phyloP scores from a whole-genome alignment of 495 filamentous ascomycete genomes.

The Cercophora samala region DNA sequence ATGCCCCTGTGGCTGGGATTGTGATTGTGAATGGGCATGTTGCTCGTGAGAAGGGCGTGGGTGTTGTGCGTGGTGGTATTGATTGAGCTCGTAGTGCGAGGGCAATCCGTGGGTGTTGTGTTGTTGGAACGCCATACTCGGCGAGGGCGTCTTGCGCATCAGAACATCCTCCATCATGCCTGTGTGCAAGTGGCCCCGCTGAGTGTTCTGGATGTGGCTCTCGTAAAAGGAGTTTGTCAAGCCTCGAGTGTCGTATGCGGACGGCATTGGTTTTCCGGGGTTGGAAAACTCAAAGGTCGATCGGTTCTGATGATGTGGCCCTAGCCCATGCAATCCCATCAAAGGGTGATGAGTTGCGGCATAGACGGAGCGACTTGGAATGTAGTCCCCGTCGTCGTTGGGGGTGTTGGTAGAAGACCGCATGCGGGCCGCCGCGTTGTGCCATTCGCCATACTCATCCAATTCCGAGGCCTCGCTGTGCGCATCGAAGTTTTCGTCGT shows the following conservation, averaged over 20 bases:
- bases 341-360: constrained; percentile 26
- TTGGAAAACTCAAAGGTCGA: constrained; percentile 62
- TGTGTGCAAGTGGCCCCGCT: constrained; percentile 33
- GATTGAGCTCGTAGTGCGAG: constrained; percentile 22
- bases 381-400: constrained; percentile 35
- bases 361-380: constrained; percentile 33
- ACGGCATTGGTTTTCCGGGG: constrained; percentile 57
- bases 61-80: constrained; percentile 23
- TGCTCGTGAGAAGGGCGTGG: constrained; percentile 13
- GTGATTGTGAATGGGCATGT: constrained; percentile 18
- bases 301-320: constrained; percentile 38
- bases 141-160: constrained; percentile 46
- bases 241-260: constrained; percentile 51
- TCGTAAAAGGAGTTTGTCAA: constrained; percentile 54
- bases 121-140: constrained; percentile 32
- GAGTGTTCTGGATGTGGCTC: constrained; percentile 30
- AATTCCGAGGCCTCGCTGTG: constrained; percentile 38
- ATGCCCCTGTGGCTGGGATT: constrained; percentile 23
- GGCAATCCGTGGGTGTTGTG: constrained; percentile 11
- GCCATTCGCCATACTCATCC: constrained; percentile 37
- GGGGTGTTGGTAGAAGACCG: constrained; percentile 32
- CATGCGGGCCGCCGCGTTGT: constrained; percentile 26
- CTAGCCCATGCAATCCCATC: constrained; percentile 31
- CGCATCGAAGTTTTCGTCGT: constrained; percentile 33
- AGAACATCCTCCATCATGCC: constrained; percentile 52